A percentile compares a stretch with the other conserved stretches of the same genome.
Conservation (phyloP, 2,329 filamentous ascomycete species). For the Macrophomina phaseolina region DNA sequence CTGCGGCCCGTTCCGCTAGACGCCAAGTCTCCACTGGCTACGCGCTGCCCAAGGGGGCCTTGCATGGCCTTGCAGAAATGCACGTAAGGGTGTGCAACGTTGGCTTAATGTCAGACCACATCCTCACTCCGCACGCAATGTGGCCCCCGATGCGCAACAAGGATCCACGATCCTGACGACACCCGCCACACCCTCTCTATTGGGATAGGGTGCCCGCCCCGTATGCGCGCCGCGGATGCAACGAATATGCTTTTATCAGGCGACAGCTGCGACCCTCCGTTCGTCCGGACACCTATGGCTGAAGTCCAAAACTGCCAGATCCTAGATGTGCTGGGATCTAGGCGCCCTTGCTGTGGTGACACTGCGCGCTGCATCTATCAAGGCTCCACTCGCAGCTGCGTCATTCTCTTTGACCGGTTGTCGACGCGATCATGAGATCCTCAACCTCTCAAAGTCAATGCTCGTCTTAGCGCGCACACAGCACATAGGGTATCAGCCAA, state of each 20-base stretch:
- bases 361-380: conserved; percentile 1
- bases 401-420: not conserved
- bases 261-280: not conserved
- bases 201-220: not conserved
- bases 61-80: conserved; percentile 25
- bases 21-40: not conserved
- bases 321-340: conserved; percentile 7
- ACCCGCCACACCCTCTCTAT: not conserved
- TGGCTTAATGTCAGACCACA: conserved; percentile 19
- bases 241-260: conserved; percentile 24
- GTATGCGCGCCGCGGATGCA: conserved; percentile 11
- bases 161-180: conserved; percentile 3
- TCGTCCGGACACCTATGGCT: conserved; percentile 8
- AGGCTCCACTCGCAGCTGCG: not conserved
- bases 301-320: not conserved
- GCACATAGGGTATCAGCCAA: conserved; percentile 1
- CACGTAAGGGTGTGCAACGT: conserved; percentile 23
- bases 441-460: not conserved
- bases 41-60: conserved; percentile 4
- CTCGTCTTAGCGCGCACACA: conserved; percentile 5
- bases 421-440: conserved; percentile 14
- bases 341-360: not conserved
- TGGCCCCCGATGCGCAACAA: conserved; percentile 14
- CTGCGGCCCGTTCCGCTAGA: conserved; percentile 15
- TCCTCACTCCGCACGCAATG: conserved; percentile 17